These are phyloP conservation scores for Limtongia smithiae DNA, from an alignment of 805 yeast genomes.

Conservation along the genomic window DNA sequence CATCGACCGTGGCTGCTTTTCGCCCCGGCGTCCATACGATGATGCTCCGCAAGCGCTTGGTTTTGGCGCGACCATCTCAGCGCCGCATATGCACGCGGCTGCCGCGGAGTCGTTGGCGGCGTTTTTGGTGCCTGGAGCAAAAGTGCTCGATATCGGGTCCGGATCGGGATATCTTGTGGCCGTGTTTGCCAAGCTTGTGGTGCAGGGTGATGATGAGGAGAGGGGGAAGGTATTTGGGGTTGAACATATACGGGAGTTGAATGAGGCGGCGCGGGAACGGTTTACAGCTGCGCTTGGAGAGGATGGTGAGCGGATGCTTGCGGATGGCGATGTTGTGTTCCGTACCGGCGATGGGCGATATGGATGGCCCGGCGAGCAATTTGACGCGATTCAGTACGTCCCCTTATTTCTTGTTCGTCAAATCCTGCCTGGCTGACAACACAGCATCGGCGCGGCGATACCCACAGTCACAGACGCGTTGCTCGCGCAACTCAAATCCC, in stretches of 20 bases:
- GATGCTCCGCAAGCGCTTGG: conserved; percentile 29
- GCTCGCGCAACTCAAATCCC: conserved; percentile 16
- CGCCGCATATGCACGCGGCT: conserved; percentile 31
- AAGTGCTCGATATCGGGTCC: conserved; percentile 26
- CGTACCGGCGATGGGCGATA: conserved; percentile 22
- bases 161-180: conserved; percentile 30
- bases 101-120: conserved; percentile 20
- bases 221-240: conserved; percentile 26
- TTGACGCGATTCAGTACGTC: conserved; percentile 29
- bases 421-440: background rate
- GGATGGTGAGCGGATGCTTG: conserved; percentile 8
- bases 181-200: conserved; percentile 20
- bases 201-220: conserved; percentile 2
- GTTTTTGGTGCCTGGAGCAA: conserved; percentile 21
- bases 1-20: conserved; percentile 24
- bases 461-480: conserved; percentile 20
- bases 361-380: conserved; percentile 20
- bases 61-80: conserved; percentile 28
- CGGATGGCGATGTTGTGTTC: conserved; percentile 14
- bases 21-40: conserved; percentile 23
- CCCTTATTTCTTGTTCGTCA: background rate
- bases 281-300: conserved; percentile 8
- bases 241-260: conserved; percentile 24
- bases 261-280: conserved; percentile 7
- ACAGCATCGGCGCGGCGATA: conserved; percentile 22